Evolutionary conservation across 139 green algal species (phyloP).

Genomic region (Mesotaenium endlicherianum): DNA sequence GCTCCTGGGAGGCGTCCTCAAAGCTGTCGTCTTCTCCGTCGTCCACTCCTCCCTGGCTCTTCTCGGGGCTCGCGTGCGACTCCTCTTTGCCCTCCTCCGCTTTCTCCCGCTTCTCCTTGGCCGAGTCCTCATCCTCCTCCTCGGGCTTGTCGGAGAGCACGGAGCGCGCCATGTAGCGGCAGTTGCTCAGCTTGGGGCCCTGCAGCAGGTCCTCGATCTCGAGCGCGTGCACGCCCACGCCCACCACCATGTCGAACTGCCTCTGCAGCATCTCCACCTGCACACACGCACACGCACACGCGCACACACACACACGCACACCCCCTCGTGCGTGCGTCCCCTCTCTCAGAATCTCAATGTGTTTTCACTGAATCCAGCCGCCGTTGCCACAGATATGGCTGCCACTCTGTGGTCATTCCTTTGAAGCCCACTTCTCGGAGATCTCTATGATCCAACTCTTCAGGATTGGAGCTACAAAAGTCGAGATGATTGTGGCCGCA

Average conservation of each 20-base stretch:
- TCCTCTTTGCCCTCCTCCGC: neutral
- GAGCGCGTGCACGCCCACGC: conserved; percentile 50
- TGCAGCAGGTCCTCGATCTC: conserved; percentile 76
- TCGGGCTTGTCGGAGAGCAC: conserved; percentile 1
- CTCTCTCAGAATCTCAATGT: too few relatives aligned
- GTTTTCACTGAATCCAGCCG: too few relatives aligned
- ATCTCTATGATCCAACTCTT: too few relatives aligned
- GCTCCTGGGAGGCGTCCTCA: conserved; percentile 49
- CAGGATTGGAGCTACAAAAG: too few relatives aligned
- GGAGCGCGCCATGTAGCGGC: conserved; percentile 26
- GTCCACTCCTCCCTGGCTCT: neutral
- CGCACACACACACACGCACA: neutral
- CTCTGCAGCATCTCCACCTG: conserved; percentile 39
- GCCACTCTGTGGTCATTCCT: too few relatives aligned
- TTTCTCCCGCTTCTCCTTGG: neutral
- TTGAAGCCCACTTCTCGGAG: too few relatives aligned
- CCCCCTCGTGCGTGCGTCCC: neutral
- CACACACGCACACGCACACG: neutral
- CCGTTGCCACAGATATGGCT: too few relatives aligned
- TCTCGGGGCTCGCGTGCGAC: neutral
- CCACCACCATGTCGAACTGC: conserved; percentile 22
- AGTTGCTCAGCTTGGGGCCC: conserved; percentile 36
- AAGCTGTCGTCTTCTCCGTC: conserved; percentile 55
- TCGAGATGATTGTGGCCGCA: too few relatives aligned
- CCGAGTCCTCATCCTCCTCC: conserved; percentile 1